Evolutionary conservation across 305 asterid species (phyloP).

Genomic region (Fraxinus paxiana): DNA sequence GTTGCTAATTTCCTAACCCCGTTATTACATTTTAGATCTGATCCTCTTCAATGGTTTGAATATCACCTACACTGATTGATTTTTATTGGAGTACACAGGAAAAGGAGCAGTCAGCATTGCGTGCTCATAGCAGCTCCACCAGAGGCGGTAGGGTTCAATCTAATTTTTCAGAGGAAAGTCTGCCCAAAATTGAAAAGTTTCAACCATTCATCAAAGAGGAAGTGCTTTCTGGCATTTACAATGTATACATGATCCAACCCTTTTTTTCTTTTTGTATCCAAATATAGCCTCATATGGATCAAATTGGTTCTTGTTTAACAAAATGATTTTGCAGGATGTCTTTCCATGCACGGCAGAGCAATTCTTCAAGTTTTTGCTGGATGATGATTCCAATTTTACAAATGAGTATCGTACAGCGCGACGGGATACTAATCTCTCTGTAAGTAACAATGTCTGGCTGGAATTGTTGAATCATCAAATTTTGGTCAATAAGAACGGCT

Average conservation of each 20-base stretch:
- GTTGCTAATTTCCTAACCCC: neutral
- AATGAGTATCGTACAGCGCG: slow-evolving; percentile 64
- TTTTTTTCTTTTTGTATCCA: slow-evolving; percentile 4
- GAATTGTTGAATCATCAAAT: neutral
- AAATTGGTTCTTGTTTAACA: slow-evolving; percentile 16
- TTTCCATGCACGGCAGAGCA: slow-evolving; percentile 84
- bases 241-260: slow-evolving; percentile 40
- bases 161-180: slow-evolving; percentile 43
- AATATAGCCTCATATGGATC: neutral
- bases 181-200: slow-evolving; percentile 34
- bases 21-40: neutral
- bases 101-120: slow-evolving; percentile 55
- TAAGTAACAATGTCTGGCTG: slow-evolving; percentile 34
- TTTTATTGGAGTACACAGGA: slow-evolving; percentile 38
- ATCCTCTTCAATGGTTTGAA: slow-evolving; percentile 9
- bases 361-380: slow-evolving; percentile 60
- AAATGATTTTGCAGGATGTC: slow-evolving; percentile 50
- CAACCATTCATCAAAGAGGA: slow-evolving; percentile 82
- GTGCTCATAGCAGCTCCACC: slow-evolving; percentile 58
- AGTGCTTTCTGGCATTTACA: slow-evolving; percentile 56
- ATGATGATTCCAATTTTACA: slow-evolving; percentile 75
- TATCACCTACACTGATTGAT: slow-evolving; percentile 22
- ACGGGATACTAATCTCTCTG: slow-evolving; percentile 72
- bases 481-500: neutral
- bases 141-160: slow-evolving; percentile 40